phyloP scores from a whole-genome alignment of 2,329 filamentous ascomycete genomes.

The Grosmannia clavigera region DNA sequence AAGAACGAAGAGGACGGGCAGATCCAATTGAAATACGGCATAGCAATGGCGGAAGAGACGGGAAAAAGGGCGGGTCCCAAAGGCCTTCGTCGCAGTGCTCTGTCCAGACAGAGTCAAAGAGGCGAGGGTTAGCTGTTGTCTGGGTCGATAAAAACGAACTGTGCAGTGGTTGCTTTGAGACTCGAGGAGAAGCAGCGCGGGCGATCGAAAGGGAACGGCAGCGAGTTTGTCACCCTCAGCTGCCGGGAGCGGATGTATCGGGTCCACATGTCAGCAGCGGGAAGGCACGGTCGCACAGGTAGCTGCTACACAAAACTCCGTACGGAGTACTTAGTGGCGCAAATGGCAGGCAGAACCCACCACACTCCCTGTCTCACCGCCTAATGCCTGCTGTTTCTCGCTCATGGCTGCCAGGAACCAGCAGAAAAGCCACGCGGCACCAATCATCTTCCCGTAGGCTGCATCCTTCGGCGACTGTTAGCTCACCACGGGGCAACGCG shows the following conservation, averaged over 20 bases:
- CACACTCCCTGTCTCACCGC: neutral
- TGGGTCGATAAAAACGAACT: neutral
- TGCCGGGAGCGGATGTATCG: neutral
- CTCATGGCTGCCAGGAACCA: neutral
- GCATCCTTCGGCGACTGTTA: neutral
- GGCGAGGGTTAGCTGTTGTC: neutral
- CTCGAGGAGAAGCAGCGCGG: neutral
- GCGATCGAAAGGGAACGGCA: neutral
- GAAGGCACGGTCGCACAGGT: neutral
- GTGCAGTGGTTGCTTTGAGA: neutral
- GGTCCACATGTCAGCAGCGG: neutral
- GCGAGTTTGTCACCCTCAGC: neutral
- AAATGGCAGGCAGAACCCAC: neutral
- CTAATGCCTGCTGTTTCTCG: neutral
- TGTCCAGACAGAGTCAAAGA: neutral
- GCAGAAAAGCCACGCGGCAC: neutral
- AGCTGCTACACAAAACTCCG: neutral
- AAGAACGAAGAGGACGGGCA: no score
- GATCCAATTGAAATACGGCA: neutral
- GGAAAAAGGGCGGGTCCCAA: neutral
- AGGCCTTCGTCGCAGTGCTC: neutral
- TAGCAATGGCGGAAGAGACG: neutral
- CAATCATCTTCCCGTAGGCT: neutral
- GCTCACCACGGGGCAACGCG: neutral
- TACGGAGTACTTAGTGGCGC: neutral